Evolutionary conservation across 495 filamentous ascomycete species (phyloP).

Genomic region (Neurospora discreta): DNA sequence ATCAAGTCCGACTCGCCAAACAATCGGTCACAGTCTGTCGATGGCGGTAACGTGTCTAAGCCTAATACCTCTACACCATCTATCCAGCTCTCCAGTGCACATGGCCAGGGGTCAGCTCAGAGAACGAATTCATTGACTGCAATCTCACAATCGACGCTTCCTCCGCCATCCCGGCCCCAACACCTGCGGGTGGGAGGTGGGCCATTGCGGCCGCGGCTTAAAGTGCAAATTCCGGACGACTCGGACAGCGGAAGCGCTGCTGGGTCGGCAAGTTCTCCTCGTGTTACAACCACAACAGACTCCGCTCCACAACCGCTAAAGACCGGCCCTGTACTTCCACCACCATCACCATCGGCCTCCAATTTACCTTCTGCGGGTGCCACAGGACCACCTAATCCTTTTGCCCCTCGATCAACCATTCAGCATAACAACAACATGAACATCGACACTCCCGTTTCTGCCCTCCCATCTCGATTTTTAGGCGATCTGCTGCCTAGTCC

Average conservation of each 20-base stretch:
- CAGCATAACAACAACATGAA: conserved; percentile 56
- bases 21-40: conserved; percentile 52
- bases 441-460: conserved; percentile 96
- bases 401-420: conserved; percentile 68
- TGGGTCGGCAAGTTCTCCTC: conserved; percentile 59
- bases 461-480: conserved; percentile 83
- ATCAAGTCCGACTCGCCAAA: conserved; percentile 31
- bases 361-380: conserved; percentile 84
- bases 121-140: conserved; percentile 44
- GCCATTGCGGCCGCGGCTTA: conserved; percentile 64
- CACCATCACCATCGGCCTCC: conserved; percentile 78
- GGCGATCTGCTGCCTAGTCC: conserved; percentile 79
- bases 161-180: conserved; percentile 68
- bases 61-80: conserved; percentile 38
- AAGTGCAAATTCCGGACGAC: conserved; percentile 90
- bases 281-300: conserved; percentile 54
- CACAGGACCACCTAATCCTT: conserved; percentile 87
- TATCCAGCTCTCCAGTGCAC: conserved; percentile 33
- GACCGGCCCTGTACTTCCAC: conserved; percentile 67
- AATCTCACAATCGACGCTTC: conserved; percentile 40
- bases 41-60: conserved; percentile 44
- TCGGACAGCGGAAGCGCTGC: conserved; percentile 74
- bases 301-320: conserved; percentile 26
- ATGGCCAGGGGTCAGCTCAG: conserved; percentile 25
- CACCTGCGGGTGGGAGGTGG: conserved; percentile 47